Percentiles rank a stretch among this genome's conserved stretches.
These are phyloP conservation scores for Nicotiana sylvestris DNA, from an alignment of 257 asterid species.

Conservation along the genomic window DNA sequence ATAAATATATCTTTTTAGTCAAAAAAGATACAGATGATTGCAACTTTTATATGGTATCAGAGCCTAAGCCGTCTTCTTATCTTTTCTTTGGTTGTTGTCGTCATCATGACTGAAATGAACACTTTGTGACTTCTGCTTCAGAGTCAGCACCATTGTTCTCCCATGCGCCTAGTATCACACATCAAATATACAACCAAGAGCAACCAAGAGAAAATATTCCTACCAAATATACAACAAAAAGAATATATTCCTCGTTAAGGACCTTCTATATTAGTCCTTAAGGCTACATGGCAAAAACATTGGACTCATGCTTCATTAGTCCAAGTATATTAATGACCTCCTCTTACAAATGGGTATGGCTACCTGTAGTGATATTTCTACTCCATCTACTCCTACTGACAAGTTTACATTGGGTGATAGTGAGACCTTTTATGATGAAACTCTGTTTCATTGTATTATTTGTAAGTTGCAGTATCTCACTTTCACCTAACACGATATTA, in stretches of 20 bases:
- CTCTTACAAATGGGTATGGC: not conserved
- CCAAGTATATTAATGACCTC: not conserved
- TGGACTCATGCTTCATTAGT: not conserved
- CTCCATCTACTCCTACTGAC: not conserved
- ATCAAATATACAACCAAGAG: not conserved
- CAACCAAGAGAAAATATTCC: not conserved
- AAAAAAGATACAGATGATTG: not conserved
- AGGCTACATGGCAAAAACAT: not conserved
- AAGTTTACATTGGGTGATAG: not conserved
- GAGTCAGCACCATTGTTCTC: not conserved
- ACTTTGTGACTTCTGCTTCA: not conserved
- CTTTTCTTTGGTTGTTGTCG: not conserved
- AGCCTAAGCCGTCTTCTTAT: not conserved
- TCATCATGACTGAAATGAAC: not conserved
- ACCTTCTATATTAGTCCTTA: not conserved
- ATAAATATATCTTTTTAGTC: not conserved
- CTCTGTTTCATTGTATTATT: not conserved
- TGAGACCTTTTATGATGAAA: not conserved
- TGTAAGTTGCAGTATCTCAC: not conserved
- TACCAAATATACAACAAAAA: not conserved
- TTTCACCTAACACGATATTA: not conserved
- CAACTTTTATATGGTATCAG: not conserved
- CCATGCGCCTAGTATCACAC: not conserved
- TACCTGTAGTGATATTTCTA: not conserved
- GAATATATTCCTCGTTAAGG: not conserved